phyloP scores from a whole-genome alignment of 208 protist genomes.

The Zelonia costaricensis region DNA sequence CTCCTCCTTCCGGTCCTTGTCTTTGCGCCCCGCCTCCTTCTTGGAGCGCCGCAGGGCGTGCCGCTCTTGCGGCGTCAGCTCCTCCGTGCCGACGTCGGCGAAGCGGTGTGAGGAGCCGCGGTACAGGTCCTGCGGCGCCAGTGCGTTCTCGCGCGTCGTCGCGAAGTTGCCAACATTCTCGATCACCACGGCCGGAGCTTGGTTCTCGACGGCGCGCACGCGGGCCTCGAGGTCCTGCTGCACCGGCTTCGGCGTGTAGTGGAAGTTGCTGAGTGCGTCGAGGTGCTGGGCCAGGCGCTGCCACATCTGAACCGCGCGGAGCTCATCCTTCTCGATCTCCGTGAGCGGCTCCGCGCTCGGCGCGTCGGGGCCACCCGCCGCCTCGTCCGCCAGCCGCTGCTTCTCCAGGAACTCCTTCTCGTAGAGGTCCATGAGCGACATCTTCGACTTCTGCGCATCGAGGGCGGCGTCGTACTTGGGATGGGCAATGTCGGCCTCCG shows the following conservation, averaged over 20 bases:
- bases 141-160: constrained; percentile 66
- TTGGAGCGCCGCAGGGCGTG: constrained; percentile 76
- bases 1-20: constrained; percentile 38
- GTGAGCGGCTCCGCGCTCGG: constrained; percentile 81
- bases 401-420: constrained; percentile 92
- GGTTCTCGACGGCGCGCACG: constrained; percentile 83
- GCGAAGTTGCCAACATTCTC: constrained; percentile 87
- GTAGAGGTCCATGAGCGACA: constrained; percentile 91
- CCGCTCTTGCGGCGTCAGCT: constrained; percentile 74
- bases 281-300: constrained; percentile 86
- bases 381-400: constrained; percentile 64
- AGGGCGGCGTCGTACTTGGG: constrained; percentile 55
- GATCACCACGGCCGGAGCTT: constrained; percentile 81
- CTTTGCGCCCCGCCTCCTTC: constrained; percentile 56
- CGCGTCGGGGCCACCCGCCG: constrained; percentile 27
- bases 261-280: constrained; percentile 91
- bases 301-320: constrained; percentile 92
- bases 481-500: constrained; percentile 64
- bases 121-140: constrained; percentile 91
- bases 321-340: constrained; percentile 90
- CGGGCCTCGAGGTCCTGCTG: constrained; percentile 84
- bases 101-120: constrained; percentile 54
- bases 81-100: constrained; percentile 67
- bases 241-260: constrained; percentile 90
- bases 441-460: constrained; percentile 87